Evolutionary conservation across 495 filamentous ascomycete species (phyloP).

Genomic region (Aspergillus cavernicola): DNA sequence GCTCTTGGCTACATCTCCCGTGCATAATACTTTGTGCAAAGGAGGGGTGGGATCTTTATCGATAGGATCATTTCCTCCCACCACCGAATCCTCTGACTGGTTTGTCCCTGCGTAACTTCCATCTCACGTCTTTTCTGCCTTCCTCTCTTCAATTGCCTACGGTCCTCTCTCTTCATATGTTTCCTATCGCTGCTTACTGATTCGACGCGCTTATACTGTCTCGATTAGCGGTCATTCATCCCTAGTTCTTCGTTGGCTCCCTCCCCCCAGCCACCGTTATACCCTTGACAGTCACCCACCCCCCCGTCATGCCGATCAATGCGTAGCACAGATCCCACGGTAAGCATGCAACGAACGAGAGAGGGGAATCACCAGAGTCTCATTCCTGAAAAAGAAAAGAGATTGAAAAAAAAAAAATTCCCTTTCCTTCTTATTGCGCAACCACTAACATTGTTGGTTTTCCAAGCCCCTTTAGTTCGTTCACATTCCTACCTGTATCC

Average conservation of each 20-base stretch:
- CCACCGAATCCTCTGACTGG: slow-evolving; percentile 16
- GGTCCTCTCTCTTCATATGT: neutral
- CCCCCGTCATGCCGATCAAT: slow-evolving; percentile 18
- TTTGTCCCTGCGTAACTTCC: slow-evolving; percentile 29
- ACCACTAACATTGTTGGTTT: slow-evolving; percentile 15
- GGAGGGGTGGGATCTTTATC: slow-evolving; percentile 28
- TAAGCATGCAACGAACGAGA: slow-evolving; percentile 10
- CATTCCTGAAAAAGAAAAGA: slow-evolving; percentile 8
- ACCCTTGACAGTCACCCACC: neutral
- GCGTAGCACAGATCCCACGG: slow-evolving; percentile 14
- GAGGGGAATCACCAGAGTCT: neutral
- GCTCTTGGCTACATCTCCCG: slow-evolving; percentile 3
- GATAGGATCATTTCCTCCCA: slow-evolving; percentile 21
- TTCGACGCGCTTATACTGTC: slow-evolving; percentile 8
- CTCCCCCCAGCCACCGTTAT: slow-evolving; percentile 23
- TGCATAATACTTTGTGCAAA: slow-evolving; percentile 7
- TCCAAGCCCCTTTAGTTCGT: slow-evolving; percentile 13
- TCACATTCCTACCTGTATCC: slow-evolving; percentile 21
- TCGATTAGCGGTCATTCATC: slow-evolving; percentile 3
- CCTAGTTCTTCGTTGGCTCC: slow-evolving; percentile 8
- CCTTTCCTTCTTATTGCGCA: slow-evolving; percentile 1
- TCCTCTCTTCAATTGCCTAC: neutral
- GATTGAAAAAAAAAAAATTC: slow-evolving; percentile 7
- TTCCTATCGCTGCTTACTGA: neutral
- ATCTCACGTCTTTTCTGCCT: slow-evolving; percentile 2